A percentile compares a stretch with the other conserved stretches of the same genome.
Evolutionary conservation across 306 rosid species (phyloP).

Genomic region (Boehmeria nivea): DNA sequence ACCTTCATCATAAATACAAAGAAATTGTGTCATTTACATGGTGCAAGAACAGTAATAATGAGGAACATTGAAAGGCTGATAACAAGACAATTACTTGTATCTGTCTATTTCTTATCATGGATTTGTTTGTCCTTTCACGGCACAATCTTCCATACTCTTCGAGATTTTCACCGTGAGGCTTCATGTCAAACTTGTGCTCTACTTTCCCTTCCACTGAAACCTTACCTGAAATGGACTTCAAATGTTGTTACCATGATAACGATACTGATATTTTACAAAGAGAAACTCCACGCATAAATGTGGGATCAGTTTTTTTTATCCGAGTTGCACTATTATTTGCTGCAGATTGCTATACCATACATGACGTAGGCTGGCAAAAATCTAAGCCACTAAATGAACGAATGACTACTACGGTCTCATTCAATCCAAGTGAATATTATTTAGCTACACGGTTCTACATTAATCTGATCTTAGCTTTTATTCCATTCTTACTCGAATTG

Average conservation of each 20-base stretch:
- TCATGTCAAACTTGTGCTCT: constrained; percentile 97
- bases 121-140: constrained; percentile 88
- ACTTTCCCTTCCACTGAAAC: constrained; percentile 90
- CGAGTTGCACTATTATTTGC: too few relatives aligned
- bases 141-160: constrained; percentile 89
- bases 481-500: too few relatives aligned
- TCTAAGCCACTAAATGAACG: too few relatives aligned
- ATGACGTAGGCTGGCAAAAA: too few relatives aligned
- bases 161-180: constrained; percentile 83
- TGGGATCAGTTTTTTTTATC: too few relatives aligned
- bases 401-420: too few relatives aligned
- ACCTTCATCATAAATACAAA: constrained; percentile 47
- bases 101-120: constrained; percentile 79
- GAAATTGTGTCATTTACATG: constrained; percentile 13
- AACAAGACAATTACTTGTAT: constrained; percentile 55
- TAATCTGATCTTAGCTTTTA: too few relatives aligned
- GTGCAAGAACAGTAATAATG: constrained; percentile 8
- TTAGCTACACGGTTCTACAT: too few relatives aligned
- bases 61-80: constrained; percentile 4
- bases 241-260: constrained; percentile 11
- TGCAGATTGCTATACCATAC: too few relatives aligned
- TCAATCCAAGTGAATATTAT: too few relatives aligned
- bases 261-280: too few relatives aligned
- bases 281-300: too few relatives aligned
- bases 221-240: constrained; percentile 44